Conservation (phyloP, 192 early-diverging fungal genomes). For the Gaertneriomyces sp. region DNA sequence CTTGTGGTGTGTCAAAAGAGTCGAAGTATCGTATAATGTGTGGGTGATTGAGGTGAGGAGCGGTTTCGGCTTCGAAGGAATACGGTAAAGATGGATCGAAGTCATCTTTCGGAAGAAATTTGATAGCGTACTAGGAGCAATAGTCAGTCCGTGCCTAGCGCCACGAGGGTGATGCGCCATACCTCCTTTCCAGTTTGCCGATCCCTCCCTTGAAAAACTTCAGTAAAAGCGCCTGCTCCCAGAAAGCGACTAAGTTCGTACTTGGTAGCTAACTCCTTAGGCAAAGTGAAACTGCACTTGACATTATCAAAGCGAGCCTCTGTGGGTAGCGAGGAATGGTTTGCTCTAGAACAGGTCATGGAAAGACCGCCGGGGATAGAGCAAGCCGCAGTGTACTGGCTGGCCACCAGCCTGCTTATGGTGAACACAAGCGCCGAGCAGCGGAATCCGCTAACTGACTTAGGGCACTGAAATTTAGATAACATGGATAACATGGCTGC, state of each 20-base stretch:
- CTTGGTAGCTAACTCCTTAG: not conserved
- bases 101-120: slow-evolving; percentile 16
- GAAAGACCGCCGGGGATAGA: no score
- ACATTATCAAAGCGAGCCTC: not conserved
- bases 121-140: slow-evolving; percentile 9
- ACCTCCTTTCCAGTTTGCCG: not conserved
- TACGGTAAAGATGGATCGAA: slow-evolving; percentile 5
- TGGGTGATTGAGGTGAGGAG: slow-evolving; percentile 7
- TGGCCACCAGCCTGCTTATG: no score
- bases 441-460: no score
- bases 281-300: slow-evolving; percentile 11
- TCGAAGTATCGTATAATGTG: slow-evolving; percentile 3
- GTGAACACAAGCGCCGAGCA: no score
- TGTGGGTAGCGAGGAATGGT: not conserved
- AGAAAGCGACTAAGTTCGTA: slow-evolving; percentile 8
- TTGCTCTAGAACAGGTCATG: not conserved
- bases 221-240: slow-evolving; percentile 14
- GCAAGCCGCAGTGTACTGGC: no score
- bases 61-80: slow-evolving; percentile 11
- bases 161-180: not conserved
- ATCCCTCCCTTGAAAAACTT: slow-evolving; percentile 3
- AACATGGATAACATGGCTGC: no score
- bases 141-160: no score
- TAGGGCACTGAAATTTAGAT: no score
- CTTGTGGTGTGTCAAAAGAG: slow-evolving; percentile 5